phyloP scores from a whole-genome alignment of 805 yeast genomes.

The Priceomyces castillae region DNA sequence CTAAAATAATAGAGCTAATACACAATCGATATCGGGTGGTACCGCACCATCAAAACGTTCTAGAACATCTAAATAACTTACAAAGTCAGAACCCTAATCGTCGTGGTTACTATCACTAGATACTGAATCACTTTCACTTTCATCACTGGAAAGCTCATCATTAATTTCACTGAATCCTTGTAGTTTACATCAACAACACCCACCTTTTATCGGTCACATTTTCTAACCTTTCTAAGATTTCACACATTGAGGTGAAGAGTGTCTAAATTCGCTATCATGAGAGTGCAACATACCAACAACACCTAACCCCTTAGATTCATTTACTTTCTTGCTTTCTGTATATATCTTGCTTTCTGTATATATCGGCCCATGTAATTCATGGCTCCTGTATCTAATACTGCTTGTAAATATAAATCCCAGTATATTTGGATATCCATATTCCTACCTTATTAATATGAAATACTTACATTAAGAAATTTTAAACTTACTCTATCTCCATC shows the following conservation, averaged over 20 bases:
- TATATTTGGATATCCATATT: too few species aligned
- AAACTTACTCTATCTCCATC: too few species aligned
- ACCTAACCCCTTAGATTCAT: conserved; percentile 60
- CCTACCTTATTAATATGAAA: too few species aligned
- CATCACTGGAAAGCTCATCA: conserved; percentile 9
- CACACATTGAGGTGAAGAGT: conserved; percentile 82
- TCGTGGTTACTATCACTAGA: neutral
- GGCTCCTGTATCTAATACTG: too few species aligned
- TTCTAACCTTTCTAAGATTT: conserved; percentile 67
- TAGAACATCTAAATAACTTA: conserved; percentile 4
- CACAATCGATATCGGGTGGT: conserved; percentile 18
- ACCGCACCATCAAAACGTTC: conserved; percentile 10
- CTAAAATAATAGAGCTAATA: too few species aligned
- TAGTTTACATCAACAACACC: conserved; percentile 68
- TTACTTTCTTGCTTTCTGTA: conserved; percentile 35
- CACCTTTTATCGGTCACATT: conserved; percentile 80
- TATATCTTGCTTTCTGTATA: too few species aligned
- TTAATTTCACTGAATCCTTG: conserved; percentile 18
- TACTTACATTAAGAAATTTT: too few species aligned
- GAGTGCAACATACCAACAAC: conserved; percentile 94
- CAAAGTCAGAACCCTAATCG: neutral
- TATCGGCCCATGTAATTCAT: too few species aligned
- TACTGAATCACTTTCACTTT: conserved; percentile 5
- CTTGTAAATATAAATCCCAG: too few species aligned
- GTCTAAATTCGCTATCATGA: conserved; percentile 87